A percentile compares a stretch with the other conserved stretches of the same genome.
phyloP scores from a whole-genome alignment of 352 stramenopile genomes.

The Globisporangium paddicum region DNA sequence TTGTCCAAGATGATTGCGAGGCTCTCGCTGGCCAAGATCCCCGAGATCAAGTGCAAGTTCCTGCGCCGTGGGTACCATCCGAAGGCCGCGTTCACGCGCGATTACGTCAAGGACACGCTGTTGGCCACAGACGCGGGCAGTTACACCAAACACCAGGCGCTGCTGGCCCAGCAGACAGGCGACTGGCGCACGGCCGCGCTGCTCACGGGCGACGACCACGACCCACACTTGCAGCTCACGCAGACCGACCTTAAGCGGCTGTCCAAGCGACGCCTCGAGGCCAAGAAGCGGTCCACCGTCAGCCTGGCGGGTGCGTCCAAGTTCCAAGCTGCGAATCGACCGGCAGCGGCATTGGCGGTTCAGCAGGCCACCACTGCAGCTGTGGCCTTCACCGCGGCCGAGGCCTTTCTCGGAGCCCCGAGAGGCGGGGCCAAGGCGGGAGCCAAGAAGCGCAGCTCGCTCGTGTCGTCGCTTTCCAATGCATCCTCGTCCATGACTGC shows the following conservation, averaged over 20 bases:
- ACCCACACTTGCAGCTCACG: slow-evolving; percentile 28
- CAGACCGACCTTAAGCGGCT: slow-evolving; percentile 40
- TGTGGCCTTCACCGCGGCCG: slow-evolving; percentile 32
- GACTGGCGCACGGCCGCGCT: slow-evolving; percentile 27
- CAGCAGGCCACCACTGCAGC: slow-evolving; percentile 24
- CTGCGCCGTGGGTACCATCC: slow-evolving; percentile 57
- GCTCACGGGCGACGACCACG: slow-evolving; percentile 27
- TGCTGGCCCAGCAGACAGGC: slow-evolving; percentile 11
- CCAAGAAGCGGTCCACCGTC: slow-evolving; percentile 20
- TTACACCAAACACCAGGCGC: slow-evolving; percentile 19
- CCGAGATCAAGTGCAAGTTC: slow-evolving; percentile 57
- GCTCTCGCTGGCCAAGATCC: slow-evolving; percentile 48
- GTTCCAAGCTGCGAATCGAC: not conserved
- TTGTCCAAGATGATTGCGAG: slow-evolving; percentile 43
- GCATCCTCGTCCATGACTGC: not conserved
- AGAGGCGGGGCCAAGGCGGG: slow-evolving; percentile 13
- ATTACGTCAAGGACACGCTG: slow-evolving; percentile 39
- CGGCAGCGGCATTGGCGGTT: no score
- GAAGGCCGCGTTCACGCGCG: slow-evolving; percentile 50
- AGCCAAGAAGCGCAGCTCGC: slow-evolving; percentile 1
- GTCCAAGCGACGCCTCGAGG: slow-evolving; percentile 25
- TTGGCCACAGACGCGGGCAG: not conserved
- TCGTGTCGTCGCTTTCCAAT: slow-evolving; percentile 3
- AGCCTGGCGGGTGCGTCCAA: not conserved
- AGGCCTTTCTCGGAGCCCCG: slow-evolving; percentile 29